These are phyloP conservation scores for Cyberlindnera petersonii DNA, from an alignment of 805 yeast species.

Conservation along the genomic window DNA sequence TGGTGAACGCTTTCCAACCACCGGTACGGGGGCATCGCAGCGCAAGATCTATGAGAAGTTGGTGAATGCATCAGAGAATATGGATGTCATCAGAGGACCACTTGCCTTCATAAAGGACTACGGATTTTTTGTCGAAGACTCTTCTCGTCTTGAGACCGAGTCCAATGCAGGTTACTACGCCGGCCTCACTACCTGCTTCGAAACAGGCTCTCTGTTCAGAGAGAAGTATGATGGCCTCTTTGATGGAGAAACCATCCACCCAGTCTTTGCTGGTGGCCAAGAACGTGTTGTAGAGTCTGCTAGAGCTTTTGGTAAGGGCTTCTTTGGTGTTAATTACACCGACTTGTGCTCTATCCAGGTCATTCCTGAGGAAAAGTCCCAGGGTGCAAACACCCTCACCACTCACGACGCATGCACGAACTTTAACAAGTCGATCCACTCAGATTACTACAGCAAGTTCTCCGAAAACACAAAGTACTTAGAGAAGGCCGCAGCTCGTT, in stretches of 20 bases:
- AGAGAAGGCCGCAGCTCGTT: slow-evolving; percentile 50
- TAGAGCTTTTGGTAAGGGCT: slow-evolving; percentile 44
- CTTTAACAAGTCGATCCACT: slow-evolving; percentile 28
- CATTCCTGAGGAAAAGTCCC: slow-evolving; percentile 37
- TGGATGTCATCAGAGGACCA: slow-evolving; percentile 42
- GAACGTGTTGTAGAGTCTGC: slow-evolving; percentile 47
- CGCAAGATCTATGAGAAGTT: slow-evolving; percentile 31
- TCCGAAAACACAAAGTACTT: slow-evolving; percentile 36
- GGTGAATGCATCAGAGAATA: slow-evolving; percentile 28
- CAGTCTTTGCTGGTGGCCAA: slow-evolving; percentile 47
- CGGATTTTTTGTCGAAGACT: slow-evolving; percentile 43
- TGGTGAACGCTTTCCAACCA: slow-evolving; percentile 72
- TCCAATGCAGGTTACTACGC: slow-evolving; percentile 38
- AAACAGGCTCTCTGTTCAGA: slow-evolving; percentile 43
- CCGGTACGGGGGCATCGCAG: slow-evolving; percentile 30
- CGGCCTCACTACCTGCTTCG: slow-evolving; percentile 44
- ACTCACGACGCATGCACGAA: slow-evolving; percentile 42
- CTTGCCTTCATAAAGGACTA: slow-evolving; percentile 51
- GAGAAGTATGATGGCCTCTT: slow-evolving; percentile 40
- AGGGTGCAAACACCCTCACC: slow-evolving; percentile 50
- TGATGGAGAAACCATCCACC: slow-evolving; percentile 34
- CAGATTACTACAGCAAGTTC: slow-evolving; percentile 19
- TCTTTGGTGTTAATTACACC: slow-evolving; percentile 39
- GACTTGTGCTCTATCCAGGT: slow-evolving; percentile 33
- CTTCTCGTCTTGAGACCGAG: slow-evolving; percentile 39